A percentile compares a stretch with the other conserved stretches of the same genome.
Conservation (phyloP, 331 rosid genomes). For the Pyracantha coccinea region DNA sequence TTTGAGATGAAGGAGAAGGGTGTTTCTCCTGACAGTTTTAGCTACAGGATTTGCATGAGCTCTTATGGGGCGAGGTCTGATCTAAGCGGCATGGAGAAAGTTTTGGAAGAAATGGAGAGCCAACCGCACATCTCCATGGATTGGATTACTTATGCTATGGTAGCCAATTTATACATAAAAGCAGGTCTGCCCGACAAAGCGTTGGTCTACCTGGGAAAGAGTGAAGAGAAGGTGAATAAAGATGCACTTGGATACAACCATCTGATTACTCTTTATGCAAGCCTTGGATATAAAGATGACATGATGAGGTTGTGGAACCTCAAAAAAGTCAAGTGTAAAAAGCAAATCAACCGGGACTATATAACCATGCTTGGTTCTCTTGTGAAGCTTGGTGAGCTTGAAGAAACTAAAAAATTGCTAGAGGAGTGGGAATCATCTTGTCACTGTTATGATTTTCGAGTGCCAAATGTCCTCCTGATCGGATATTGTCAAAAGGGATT, state of each 20-base stretch:
- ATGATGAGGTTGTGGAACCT: constrained; percentile 62
- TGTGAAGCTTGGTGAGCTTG: constrained; percentile 59
- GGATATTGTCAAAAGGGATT: constrained; percentile 45
- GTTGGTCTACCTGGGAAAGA: constrained; percentile 37
- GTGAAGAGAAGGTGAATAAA: constrained; percentile 42
- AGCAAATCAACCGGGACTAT: constrained; percentile 58
- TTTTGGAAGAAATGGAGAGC: constrained; percentile 53
- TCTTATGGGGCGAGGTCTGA: constrained; percentile 52
- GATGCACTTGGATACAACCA: constrained; percentile 44
- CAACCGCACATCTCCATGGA: constrained; percentile 26
- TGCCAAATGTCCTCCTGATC: constrained; percentile 47
- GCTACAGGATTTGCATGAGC: constrained; percentile 56
- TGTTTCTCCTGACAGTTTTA: constrained; percentile 45
- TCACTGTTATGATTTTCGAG: constrained; percentile 51
- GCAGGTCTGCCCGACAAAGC: constrained; percentile 53
- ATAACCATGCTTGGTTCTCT: constrained; percentile 54
- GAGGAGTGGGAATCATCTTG: constrained; percentile 61
- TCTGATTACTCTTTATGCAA: constrained; percentile 50
- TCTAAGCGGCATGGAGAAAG: constrained; percentile 44
- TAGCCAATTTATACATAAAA: constrained; percentile 51
- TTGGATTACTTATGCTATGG: constrained; percentile 52
- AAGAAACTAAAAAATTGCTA: constrained; percentile 38
- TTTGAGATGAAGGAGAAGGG: constrained; percentile 52
- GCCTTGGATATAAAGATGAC: constrained; percentile 38
- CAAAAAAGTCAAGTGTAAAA: constrained; percentile 44